phyloP scores from a whole-genome alignment of 768 basidiomycete species.

The Austroboletus eburneus region DNA sequence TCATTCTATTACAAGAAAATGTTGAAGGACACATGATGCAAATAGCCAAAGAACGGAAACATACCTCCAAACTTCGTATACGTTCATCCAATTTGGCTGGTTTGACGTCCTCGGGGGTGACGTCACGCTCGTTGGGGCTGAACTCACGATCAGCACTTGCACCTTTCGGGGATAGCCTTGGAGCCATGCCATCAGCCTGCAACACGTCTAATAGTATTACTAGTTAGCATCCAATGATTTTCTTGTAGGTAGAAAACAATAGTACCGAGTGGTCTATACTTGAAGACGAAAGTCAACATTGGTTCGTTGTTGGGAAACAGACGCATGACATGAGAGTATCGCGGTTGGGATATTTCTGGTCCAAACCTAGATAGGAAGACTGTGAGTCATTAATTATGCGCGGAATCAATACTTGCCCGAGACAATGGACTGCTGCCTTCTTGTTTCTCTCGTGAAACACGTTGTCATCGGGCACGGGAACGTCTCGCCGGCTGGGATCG shows the following conservation, averaged over 20 bases:
- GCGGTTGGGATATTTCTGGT: background rate
- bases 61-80: slow-evolving; percentile 11
- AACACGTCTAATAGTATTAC: slow-evolving; percentile 11
- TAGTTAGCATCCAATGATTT: background rate
- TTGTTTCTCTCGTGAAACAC: slow-evolving; percentile 19
- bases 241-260: background rate
- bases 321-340: fast-evolving
- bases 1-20: slow-evolving; percentile 3
- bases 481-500: fast-evolving
- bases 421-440: slow-evolving; percentile 18
- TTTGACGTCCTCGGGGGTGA: background rate
- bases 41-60: background rate
- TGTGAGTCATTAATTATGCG: background rate
- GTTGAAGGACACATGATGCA: background rate
- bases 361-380: slow-evolving; percentile 13
- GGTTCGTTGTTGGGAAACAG: slow-evolving; percentile 5
- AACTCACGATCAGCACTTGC: background rate
- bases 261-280: slow-evolving; percentile 15
- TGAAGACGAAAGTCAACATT: slow-evolving; percentile 15
- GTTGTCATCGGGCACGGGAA: background rate
- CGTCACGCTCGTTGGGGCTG: background rate
- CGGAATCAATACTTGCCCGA: slow-evolving; percentile 9
- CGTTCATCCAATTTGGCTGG: background rate
- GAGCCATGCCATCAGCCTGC: slow-evolving; percentile 19
- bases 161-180: background rate